These are phyloP conservation scores for Colletotrichum sp. DNA, from an alignment of 2,329 filamentous ascomycete genomes.

Conservation along the genomic window DNA sequence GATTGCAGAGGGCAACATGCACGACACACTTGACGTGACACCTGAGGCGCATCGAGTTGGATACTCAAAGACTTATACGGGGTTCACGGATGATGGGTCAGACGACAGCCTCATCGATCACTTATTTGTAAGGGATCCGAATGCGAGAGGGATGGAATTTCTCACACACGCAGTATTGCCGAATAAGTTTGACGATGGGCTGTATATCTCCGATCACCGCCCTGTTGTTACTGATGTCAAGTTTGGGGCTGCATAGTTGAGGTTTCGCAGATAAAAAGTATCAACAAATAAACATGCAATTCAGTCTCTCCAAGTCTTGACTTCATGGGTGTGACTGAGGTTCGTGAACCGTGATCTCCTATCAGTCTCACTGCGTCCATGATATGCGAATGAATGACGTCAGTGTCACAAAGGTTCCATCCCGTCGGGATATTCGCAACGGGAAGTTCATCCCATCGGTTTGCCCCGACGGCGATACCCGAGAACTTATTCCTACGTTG, in stretches of 20 bases:
- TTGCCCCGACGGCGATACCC: not conserved
- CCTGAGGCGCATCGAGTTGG: constrained; percentile 26
- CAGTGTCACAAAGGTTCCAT: not conserved
- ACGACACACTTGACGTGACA: constrained; percentile 29
- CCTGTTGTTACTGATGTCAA: constrained; percentile 32
- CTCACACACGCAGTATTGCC: constrained; percentile 29
- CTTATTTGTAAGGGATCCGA: constrained; percentile 33
- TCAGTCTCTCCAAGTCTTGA: not conserved
- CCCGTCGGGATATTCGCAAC: not conserved
- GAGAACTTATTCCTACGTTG: accelerated
- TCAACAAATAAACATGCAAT: not conserved
- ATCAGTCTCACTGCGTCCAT: not conserved
- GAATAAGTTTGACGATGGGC: constrained; percentile 28
- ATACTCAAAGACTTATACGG: constrained; percentile 33
- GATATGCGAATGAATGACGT: not conserved
- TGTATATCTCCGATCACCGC: constrained; percentile 37
- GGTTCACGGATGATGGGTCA: constrained; percentile 25
- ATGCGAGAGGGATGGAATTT: constrained; percentile 22
- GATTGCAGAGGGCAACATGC: constrained; percentile 23
- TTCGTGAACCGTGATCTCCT: not conserved
- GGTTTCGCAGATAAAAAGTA: too few species aligned
- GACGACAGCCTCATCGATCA: constrained; percentile 29
- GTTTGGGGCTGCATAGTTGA: not conserved
- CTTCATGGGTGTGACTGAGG: not conserved
- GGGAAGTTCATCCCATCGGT: not conserved